Evolutionary conservation across 768 basidiomycete genomes (phyloP), one percentile per base, ranked within the genome.

Genomic region (Kwoniella sp.): DNA sequence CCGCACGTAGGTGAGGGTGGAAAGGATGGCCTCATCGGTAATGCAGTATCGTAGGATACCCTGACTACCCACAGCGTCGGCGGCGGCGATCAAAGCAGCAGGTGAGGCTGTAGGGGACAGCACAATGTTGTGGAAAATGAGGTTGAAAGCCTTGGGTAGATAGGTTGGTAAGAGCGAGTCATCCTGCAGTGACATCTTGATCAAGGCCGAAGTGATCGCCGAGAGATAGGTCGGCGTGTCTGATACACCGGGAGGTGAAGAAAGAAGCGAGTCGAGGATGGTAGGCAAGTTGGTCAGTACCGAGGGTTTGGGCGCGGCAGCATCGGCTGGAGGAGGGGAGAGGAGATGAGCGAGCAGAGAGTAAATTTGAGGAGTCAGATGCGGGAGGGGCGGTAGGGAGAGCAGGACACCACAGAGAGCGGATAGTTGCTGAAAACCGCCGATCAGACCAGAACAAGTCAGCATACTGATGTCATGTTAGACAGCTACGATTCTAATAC

Each of bases 291-390:
- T 81, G 31, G 73, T 30, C 4, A 79, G 67, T 25, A 75, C 73
- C 2, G 76, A 61, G 34, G 79, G 68, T 38, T 61, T 63, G n/a
- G 71, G 68, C 1, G 64, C 60, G 4, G 68, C 37, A 20, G 68
- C 57, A 25, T 73, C 68, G 20, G 67, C 66, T 9, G 79, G 78
- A 9, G 78, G 75, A 12, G 79, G 80, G 11, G 80, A 79, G 67
- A 97, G 88, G 4, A 98, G 84, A 69, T 89, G 89, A 31, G 93
- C 88, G 68, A 99, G 85, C 54, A 94, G 85, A 41, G 90, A 88
- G 78, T 94, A 97, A 30, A 90, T 85, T 15, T 91, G 87, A 79
- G 93, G 89, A 0, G 94, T 90, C 48, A 99, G 85, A 79, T 93
- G 96, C 23, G 90, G 86, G 71, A 95, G 85, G 61, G 91, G 89